Evolutionary conservation across 106 monocot genomes (phyloP), one percentile per base, ranked within the genome.

Genomic region (Triglochin maritima): DNA sequence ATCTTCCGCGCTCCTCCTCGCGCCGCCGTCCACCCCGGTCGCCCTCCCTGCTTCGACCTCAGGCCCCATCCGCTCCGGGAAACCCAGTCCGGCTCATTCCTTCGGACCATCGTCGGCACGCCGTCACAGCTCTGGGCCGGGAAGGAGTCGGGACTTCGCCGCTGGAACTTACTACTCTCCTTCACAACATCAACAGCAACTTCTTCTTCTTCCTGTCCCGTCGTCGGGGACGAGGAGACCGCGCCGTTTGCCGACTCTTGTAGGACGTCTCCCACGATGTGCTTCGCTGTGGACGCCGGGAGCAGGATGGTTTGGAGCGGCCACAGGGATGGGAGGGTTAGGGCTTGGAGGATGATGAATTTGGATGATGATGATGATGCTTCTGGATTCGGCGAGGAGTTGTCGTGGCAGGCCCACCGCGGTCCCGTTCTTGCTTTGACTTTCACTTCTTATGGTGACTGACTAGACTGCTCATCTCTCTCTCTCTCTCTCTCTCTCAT

Each of bases 301-400:
- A 82, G 10, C 14, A 61, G 79, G 46, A 55, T 90, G 54, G 65
- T 96, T 0, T 96, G 90, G 90, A 90, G 79, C 17, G 95, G 95
- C 42, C 95, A 96, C 74, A 96, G 79, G 81, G 95, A 96, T 66
- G 95, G 95, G 5, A 96, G 75, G 79, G 84, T 96, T 17, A 66
- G 85, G 69, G 83, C 83, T 10, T 96, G 95, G 95, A 83, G 47
- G 69, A 80, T 90, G 74, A 4, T 49, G 46, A n/a, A 5, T 64
- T 64, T 64, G 6, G 64, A 5, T 15, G 64, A 11, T 45, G 43
- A 9, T 7, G 62, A 62, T 62, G 3, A 42, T 11, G 9, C 11
- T 47, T 60, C 12, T 46, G 10, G 12, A 46, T 76, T 90, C 62
- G 84, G 46, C 50, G 90, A 88, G 79, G 83, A 76, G 10, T 66